Percentiles rank a stretch among this genome's conserved stretches.
Evolutionary conservation across 495 filamentous ascomycete species (phyloP).

Genomic region (Penicillium cinerascens): DNA sequence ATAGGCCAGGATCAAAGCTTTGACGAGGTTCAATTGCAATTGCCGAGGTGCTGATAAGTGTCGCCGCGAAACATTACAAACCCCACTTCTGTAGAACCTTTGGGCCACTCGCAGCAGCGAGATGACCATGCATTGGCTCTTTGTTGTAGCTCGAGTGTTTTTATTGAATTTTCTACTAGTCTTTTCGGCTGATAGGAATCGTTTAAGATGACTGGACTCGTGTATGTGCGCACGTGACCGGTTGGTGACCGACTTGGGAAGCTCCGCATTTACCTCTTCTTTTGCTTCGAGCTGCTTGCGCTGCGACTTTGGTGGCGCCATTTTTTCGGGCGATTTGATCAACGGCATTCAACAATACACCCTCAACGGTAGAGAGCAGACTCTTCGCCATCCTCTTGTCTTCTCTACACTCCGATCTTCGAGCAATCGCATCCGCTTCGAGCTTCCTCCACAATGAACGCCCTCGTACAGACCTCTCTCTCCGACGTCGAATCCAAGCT

Average conservation of each 20-base stretch:
- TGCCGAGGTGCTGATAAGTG: not conserved
- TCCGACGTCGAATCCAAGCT: conserved; percentile 40
- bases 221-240: not conserved
- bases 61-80: not conserved
- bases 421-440: not conserved
- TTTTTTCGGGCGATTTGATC: not conserved
- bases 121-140: not conserved
- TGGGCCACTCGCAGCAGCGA: not conserved
- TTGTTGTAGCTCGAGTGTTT: too few relatives aligned
- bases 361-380: not conserved
- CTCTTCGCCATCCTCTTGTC: not conserved
- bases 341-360: not conserved
- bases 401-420: not conserved
- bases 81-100: not conserved
- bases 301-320: not conserved
- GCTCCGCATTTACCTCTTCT: not conserved
- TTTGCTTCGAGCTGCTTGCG: not conserved
- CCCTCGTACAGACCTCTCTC: conserved; percentile 34
- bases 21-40: not conserved
- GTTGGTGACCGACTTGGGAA: not conserved
- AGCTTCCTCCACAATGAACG: conserved; percentile 31
- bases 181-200: too few relatives aligned
- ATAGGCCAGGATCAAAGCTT: not conserved
- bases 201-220: too few relatives aligned
- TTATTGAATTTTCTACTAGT: too few relatives aligned